Evolutionary conservation across 306 rosid genomes (phyloP), one percentile per base, ranked within the genome.

Genomic region (Fragaria iinumae): DNA sequence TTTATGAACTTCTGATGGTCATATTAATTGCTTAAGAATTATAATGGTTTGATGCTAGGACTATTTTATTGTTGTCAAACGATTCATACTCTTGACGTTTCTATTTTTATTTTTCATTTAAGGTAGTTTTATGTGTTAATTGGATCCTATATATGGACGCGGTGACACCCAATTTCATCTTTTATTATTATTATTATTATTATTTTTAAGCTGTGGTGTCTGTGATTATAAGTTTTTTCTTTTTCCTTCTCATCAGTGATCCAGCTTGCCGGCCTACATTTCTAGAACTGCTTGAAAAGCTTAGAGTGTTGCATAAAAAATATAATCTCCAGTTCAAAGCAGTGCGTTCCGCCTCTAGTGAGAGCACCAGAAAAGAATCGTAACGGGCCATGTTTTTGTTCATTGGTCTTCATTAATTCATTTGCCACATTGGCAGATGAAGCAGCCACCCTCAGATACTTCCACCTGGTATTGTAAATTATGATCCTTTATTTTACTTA

Each of bases 231-330:
- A 23, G 36, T 4, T 11, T 25, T 25, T 59, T 25, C 3, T 23
- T 59, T 25, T 27, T 32, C 21, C n/a, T 63, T 27, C 36, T 70
- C 44, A 75, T 74, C 93, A 95, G 99, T 60, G 96, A 92, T 76
- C 90, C 99, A 66, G 75, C 97, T 57, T n/a, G 67, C 81, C 85
- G 99, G 66, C 96, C 99, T 66, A 82, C 97, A 57, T 95, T 95
- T 72, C 97, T 86, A 74, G 96, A 84, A 81, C 86, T 95, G 80
- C 86, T 92, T 32, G 93, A 90, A 73, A 88, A 59, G 83, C 87
- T 95, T 11, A 81, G 81, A 82, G 97, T 89, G 53, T 69, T 95
- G 76, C 98, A 92, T 67, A 88, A 87, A 75, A 81, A 70, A 71
- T 88, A 78, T 77, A 80, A 84, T 72, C 78, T 86, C 79, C 96